phyloP scores from a whole-genome alignment of 176 grass and related monocot species.

The Alloteropsis semialata region DNA sequence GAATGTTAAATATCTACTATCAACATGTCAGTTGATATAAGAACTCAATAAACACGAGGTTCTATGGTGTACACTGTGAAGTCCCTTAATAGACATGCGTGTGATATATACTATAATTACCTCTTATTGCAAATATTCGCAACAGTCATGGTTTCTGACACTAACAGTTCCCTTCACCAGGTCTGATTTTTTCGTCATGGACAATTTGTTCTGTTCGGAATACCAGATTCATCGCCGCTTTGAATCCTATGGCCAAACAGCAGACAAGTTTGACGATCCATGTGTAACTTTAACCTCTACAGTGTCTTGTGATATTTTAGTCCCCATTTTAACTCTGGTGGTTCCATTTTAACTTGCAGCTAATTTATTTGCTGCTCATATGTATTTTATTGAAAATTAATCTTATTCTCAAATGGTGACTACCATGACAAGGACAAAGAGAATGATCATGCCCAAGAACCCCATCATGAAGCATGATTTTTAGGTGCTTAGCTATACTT shows the following conservation, averaged over 20 bases:
- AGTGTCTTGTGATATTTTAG: not conserved
- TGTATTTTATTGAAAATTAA: too few species aligned
- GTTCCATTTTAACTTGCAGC: too few species aligned
- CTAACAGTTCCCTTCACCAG: constrained; percentile 41
- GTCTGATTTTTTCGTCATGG: constrained; percentile 95
- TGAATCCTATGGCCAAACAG: constrained; percentile 84
- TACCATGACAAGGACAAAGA: too few species aligned
- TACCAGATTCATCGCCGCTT: constrained; percentile 91
- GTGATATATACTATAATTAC: not conserved
- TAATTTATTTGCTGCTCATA: too few species aligned
- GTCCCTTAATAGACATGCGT: constrained; percentile 60
- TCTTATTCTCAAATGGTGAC: too few species aligned
- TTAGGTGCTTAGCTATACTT: too few species aligned
- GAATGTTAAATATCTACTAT: constrained; percentile 65
- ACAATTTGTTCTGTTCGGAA: constrained; percentile 93
- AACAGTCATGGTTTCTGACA: not conserved
- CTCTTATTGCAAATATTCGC: not conserved
- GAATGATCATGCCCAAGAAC: too few species aligned
- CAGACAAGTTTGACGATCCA: constrained; percentile 74
- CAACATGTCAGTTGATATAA: constrained; percentile 55
- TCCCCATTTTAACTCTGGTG: too few species aligned
- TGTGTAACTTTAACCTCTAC: constrained; percentile 58
- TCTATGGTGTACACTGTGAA: constrained; percentile 92
- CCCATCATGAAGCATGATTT: too few species aligned
- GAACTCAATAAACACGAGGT: constrained; percentile 74